Percentiles rank a stretch among this genome's conserved stretches.
These are phyloP conservation scores for Acanthamoeba culbertsoni DNA, from an alignment of 208 protist genomes.

Conservation along the genomic window DNA sequence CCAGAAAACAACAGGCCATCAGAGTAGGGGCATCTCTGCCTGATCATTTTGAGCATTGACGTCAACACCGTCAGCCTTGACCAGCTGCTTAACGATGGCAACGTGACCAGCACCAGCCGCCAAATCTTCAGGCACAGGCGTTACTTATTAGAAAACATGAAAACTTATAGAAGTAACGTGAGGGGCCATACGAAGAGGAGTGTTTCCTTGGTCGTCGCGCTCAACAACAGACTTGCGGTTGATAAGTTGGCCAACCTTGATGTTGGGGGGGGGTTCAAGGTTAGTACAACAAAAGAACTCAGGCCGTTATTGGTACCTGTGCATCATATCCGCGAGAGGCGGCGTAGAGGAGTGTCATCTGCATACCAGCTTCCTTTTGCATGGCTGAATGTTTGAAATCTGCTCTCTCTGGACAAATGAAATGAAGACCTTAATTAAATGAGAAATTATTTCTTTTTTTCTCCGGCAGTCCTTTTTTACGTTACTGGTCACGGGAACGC, in stretches of 20 bases:
- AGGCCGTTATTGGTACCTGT: not conserved
- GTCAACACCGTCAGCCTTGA: slow-evolving; percentile 24
- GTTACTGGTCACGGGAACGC: no score
- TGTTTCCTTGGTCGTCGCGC: slow-evolving; percentile 22
- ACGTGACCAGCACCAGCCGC: slow-evolving; percentile 4
- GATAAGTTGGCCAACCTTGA: not conserved
- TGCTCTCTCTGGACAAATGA: no score
- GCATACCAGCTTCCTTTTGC: not conserved
- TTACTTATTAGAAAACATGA: not conserved
- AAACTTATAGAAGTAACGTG: not conserved
- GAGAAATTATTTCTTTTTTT: no score
- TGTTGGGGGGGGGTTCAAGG: not conserved
- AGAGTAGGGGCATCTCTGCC: not conserved
- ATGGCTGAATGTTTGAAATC: no score
- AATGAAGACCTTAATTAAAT: no score
- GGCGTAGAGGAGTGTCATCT: slow-evolving; percentile 48
- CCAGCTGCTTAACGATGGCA: slow-evolving; percentile 2
- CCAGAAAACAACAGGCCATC: not conserved
- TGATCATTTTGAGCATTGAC: slow-evolving; percentile 46
- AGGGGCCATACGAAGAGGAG: not conserved
- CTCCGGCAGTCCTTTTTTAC: no score
- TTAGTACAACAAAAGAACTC: not conserved
- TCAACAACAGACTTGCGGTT: not conserved
- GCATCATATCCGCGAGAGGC: slow-evolving; percentile 16
- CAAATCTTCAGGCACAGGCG: no score